These are phyloP conservation scores for Arthroderma uncinatum DNA, from an alignment of 2,329 filamentous ascomycete genomes.

Conservation along the genomic window DNA sequence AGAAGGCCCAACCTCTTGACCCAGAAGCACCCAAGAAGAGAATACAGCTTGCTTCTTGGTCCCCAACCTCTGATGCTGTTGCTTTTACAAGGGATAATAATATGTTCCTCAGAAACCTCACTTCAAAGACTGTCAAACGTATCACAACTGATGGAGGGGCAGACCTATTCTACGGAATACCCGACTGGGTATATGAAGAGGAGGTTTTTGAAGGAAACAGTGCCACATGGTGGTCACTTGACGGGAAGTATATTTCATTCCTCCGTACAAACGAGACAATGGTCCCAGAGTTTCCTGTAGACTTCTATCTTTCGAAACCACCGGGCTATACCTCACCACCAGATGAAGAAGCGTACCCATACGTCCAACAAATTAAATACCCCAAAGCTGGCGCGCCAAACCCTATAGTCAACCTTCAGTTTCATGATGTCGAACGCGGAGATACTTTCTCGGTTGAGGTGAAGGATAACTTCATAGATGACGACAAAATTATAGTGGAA, in stretches of 20 bases:
- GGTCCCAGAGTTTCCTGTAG: conserved; percentile 82
- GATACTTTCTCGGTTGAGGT: conserved; percentile 73
- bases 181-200: conserved; percentile 93
- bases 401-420: conserved; percentile 73
- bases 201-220: conserved; percentile 70
- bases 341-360: conserved; percentile 80
- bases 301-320: conserved; percentile 83
- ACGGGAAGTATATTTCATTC: conserved; percentile 83
- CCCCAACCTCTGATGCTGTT: conserved; percentile 71
- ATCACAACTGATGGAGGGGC: conserved; percentile 80
- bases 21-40: conserved; percentile 52
- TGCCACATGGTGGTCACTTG: conserved; percentile 90
- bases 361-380: conserved; percentile 88
- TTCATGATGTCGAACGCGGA: conserved; percentile 70
- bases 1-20: conserved; percentile 66
- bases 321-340: conserved; percentile 57
- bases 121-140: conserved; percentile 49
- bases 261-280: conserved; percentile 85
- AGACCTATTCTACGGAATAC: conserved; percentile 87
- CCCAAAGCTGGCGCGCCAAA: conserved; percentile 93
- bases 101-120: conserved; percentile 63
- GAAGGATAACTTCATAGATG: conserved; percentile 62
- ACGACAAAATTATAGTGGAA: conserved; percentile 83
- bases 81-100: conserved; percentile 91
- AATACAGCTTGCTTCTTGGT: conserved; percentile 82